Percentiles rank a stretch among this genome's conserved stretches.
phyloP scores from a whole-genome alignment of 2,329 filamentous ascomycete species.

The Ceratocystis albifundus region DNA sequence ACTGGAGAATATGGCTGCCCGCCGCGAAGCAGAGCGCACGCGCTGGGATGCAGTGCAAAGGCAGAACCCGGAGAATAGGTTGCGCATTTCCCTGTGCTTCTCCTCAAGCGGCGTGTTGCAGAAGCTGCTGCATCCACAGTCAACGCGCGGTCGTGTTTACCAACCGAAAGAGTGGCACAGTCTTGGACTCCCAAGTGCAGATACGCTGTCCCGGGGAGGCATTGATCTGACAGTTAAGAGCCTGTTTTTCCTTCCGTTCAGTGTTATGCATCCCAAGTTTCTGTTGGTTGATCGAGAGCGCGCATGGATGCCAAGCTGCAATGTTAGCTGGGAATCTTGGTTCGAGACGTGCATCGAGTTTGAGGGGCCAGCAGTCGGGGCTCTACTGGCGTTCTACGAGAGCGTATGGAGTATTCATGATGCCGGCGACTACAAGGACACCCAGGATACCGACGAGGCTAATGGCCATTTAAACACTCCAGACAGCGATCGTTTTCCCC shows the following conservation, averaged over 20 bases:
- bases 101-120: slow-evolving; percentile 62
- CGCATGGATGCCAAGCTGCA: slow-evolving; percentile 66
- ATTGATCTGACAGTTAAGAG: slow-evolving; percentile 63
- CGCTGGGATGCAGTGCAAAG: slow-evolving; percentile 13
- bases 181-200: slow-evolving; percentile 51
- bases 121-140: slow-evolving; percentile 62
- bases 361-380: slow-evolving; percentile 47
- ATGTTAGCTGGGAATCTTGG: slow-evolving; percentile 82
- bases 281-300: slow-evolving; percentile 56
- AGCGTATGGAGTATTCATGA: slow-evolving; percentile 47
- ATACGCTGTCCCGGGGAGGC: slow-evolving; percentile 41
- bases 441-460: slow-evolving; percentile 12
- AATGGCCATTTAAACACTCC: neutral
- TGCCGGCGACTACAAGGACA: neutral
- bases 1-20: slow-evolving; percentile 47
- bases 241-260: slow-evolving; percentile 67
- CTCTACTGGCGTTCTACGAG: slow-evolving; percentile 56
- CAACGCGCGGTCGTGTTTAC: slow-evolving; percentile 50
- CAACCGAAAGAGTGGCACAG: slow-evolving; percentile 46
- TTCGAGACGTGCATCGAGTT: slow-evolving; percentile 65
- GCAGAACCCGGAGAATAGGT: slow-evolving; percentile 22
- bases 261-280: slow-evolving; percentile 83
- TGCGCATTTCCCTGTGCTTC: slow-evolving; percentile 62
- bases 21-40: slow-evolving; percentile 30
- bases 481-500: neutral